Evolutionary conservation across 306 rosid genomes (phyloP), one percentile per base, ranked within the genome.

Genomic region (Mucuna pruriens): DNA sequence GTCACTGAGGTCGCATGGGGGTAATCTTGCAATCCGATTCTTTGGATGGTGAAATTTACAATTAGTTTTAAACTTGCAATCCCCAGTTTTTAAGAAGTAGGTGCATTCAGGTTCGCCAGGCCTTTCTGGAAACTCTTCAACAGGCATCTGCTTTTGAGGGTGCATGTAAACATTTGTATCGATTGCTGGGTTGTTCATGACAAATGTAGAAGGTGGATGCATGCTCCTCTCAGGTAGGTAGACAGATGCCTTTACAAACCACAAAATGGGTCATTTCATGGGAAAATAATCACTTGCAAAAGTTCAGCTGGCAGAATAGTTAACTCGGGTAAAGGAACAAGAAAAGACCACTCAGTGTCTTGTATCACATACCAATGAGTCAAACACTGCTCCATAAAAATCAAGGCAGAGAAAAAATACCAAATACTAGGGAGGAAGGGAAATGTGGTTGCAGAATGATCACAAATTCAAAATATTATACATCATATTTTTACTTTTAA

Each of bases 11-110:
- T 72, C 49, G 84, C 88, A 85, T n/a, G 82, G 86, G 25, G 90
- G 85, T 64, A 85, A 19, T 65, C 72, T 85, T 36, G 89, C 80
- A 66, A 39, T 60, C 80, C 89, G 77, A 84, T 60, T 88, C 90
- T 90, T 96, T 10, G 99, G 99, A 86, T 93, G 99, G 84, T 96
- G 94, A 78, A 90, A 96, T 84, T 85, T 96, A 93, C 99, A 96
- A 69, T 85, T 90, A 68, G 86, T 88, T 90, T 78, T 93, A 46
- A 82, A 96, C 84, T 92, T 96, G 86, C 99, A 93, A 77, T 89
- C 87, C 76, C 99, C 98, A 2, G 94, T 96, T 92, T 91, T 96
- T 60, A 96, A 36, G 90, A 87, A 96, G 89, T 66, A 93, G 77
- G 78, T 90, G 91, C 99, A 96, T 26, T 87, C 92, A 40, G 99